phyloP scores from a whole-genome alignment of 2,329 filamentous ascomycete species.

The Pseudogymnoascus sp. region DNA sequence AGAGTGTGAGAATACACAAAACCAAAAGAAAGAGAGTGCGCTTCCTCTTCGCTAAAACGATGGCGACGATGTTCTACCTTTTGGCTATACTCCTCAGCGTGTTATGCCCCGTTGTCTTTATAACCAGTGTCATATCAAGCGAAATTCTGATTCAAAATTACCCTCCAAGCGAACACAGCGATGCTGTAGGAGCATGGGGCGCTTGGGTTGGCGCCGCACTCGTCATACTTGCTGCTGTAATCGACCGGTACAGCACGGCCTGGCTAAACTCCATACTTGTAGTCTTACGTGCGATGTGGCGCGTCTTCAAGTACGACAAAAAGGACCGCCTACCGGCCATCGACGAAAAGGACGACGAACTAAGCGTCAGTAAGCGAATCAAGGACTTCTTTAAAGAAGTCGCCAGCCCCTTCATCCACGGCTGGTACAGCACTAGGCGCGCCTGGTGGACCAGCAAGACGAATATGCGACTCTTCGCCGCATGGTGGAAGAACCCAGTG shows the following conservation, averaged over 20 bases:
- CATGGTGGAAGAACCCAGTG: neutral
- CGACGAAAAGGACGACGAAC: neutral
- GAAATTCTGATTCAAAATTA: constrained; percentile 8
- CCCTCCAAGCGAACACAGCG: constrained; percentile 12
- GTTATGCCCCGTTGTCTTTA: constrained; percentile 11
- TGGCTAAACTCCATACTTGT: constrained; percentile 7
- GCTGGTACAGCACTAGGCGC: neutral
- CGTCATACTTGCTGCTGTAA: constrained; percentile 12
- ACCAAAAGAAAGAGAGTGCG: constrained; percentile 10
- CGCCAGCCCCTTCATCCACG: neutral
- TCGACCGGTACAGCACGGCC: constrained; percentile 7
- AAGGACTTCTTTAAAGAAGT: neutral
- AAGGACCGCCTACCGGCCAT: too few relatives aligned
- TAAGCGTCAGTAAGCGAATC: neutral
- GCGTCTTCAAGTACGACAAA: neutral
- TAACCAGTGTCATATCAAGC: constrained; percentile 8
- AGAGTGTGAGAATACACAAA: neutral
- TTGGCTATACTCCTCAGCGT: constrained; percentile 2
- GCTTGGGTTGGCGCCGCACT: constrained; percentile 13
- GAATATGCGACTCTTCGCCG: neutral
- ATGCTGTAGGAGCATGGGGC: constrained; percentile 14
- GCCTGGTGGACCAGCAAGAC: neutral
- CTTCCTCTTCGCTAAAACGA: constrained; percentile 11
- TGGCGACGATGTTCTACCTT: constrained; percentile 10
- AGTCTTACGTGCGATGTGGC: neutral